Evolutionary conservation across 2,329 filamentous ascomycete species (phyloP).

Genomic region (Biscogniauxia mediterranea): DNA sequence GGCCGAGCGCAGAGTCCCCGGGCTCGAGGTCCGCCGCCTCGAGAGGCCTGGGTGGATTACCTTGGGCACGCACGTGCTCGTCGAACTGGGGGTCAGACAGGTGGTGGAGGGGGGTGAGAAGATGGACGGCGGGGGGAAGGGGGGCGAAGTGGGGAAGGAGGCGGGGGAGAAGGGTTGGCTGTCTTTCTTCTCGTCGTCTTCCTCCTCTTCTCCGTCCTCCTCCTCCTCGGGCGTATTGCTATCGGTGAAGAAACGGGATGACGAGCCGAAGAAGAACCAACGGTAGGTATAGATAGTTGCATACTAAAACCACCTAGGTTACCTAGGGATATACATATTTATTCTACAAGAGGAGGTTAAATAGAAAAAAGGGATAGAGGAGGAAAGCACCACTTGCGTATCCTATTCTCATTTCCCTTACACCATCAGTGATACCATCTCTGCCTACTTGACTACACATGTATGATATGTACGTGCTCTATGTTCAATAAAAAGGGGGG

Average conservation of each 20-base stretch:
- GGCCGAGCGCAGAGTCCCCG: conserved; percentile 47
- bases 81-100: conserved; percentile 50
- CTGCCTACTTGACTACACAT: background rate
- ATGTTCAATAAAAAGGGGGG: background rate
- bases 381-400: too few species aligned
- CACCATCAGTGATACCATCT: background rate
- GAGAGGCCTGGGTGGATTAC: conserved; percentile 52
- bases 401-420: background rate
- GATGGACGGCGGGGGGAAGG: background rate
- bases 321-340: too few species aligned
- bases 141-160: conserved; percentile 10
- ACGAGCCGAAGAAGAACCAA: conserved; percentile 13
- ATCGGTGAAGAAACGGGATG: conserved; percentile 3
- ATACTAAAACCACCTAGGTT: too few species aligned
- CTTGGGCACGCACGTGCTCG: conserved; percentile 56
- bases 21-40: conserved; percentile 55
- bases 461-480: background rate
- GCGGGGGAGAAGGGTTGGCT: conserved; percentile 8
- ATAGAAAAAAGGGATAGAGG: too few species aligned
- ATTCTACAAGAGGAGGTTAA: too few species aligned
- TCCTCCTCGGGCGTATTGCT: conserved; percentile 1
- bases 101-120: conserved; percentile 4
- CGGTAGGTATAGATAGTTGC: background rate
- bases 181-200: background rate
- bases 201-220: background rate